A percentile compares a stretch with the other conserved stretches of the same genome.
Evolutionary conservation across 2,329 filamentous ascomycete species (phyloP).

Genomic region (Apiospora malaysiana): DNA sequence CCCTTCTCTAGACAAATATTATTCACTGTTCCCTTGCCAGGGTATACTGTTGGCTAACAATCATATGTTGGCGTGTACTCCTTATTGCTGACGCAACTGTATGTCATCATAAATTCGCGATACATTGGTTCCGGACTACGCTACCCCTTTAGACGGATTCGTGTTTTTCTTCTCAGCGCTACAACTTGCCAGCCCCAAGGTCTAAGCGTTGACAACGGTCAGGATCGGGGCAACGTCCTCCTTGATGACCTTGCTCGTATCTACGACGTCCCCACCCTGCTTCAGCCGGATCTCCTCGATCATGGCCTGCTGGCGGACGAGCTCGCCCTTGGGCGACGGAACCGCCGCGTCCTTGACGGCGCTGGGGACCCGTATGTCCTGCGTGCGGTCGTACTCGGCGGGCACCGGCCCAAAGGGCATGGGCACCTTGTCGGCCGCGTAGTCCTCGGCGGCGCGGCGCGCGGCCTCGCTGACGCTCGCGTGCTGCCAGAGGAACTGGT

Average conservation of each 20-base stretch:
- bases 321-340: neutral
- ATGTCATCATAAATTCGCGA: too few species aligned
- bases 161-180: neutral
- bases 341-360: neutral
- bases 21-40: too few species aligned
- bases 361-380: neutral
- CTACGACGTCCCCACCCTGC: neutral
- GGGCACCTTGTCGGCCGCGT: neutral
- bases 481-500: slow-evolving; percentile 8
- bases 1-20: too few species aligned
- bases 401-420: neutral
- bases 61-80: neutral
- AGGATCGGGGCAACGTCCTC: neutral
- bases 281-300: slow-evolving; percentile 7
- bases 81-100: too few species aligned
- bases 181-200: too few species aligned
- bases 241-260: neutral
- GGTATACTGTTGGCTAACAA: too few species aligned
- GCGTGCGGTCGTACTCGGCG: neutral
- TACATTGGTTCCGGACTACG: neutral
- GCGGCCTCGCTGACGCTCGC: neutral
- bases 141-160: neutral
- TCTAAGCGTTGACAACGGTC: neutral
- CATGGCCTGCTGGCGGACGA: neutral
- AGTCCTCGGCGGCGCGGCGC: neutral